Conservation (phyloP, 371 early-diverging fungal species). For the Haplosporangium sp. region DNA sequence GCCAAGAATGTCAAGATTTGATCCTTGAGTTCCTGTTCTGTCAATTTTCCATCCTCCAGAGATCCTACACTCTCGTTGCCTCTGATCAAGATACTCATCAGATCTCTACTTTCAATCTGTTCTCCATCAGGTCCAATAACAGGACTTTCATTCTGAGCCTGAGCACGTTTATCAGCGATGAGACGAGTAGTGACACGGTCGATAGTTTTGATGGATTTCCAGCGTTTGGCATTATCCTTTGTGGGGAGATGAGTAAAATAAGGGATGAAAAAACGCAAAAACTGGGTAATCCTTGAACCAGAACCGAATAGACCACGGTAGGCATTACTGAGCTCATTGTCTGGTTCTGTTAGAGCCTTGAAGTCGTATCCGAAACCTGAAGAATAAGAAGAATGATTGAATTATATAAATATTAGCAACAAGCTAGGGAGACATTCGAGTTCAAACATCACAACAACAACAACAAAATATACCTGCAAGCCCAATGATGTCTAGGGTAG, state of each 20-base stretch:
- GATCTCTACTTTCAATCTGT: conserved; percentile 17
- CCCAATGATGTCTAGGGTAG: conserved; percentile 41
- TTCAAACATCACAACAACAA: too few relatives aligned
- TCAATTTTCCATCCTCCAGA: conserved; percentile 40
- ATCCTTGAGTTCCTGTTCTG: conserved; percentile 40
- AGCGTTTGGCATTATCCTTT: conserved; percentile 38
- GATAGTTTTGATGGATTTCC: conserved; percentile 46
- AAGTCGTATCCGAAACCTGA: conserved; percentile 65
- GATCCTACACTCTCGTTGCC: conserved; percentile 44
- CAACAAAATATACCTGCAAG: conserved; percentile 17
- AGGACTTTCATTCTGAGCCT: conserved; percentile 7
- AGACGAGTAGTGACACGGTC: conserved; percentile 59
- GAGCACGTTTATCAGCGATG: conserved; percentile 53
- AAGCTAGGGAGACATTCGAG: too few relatives aligned
- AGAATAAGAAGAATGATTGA: neutral
- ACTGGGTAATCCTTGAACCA: conserved; percentile 36
- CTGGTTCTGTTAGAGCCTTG: conserved; percentile 34
- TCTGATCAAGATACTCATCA: conserved; percentile 50
- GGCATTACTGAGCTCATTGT: conserved; percentile 60
- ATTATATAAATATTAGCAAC: too few relatives aligned
- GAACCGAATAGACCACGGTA: conserved; percentile 60
- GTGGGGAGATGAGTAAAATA: conserved; percentile 56
- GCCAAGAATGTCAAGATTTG: conserved; percentile 57
- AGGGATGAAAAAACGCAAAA: conserved; percentile 59
- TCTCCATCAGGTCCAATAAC: neutral